Conservation (phyloP, 2,329 filamentous ascomycete species). For the Cryphonectria carpinicola region DNA sequence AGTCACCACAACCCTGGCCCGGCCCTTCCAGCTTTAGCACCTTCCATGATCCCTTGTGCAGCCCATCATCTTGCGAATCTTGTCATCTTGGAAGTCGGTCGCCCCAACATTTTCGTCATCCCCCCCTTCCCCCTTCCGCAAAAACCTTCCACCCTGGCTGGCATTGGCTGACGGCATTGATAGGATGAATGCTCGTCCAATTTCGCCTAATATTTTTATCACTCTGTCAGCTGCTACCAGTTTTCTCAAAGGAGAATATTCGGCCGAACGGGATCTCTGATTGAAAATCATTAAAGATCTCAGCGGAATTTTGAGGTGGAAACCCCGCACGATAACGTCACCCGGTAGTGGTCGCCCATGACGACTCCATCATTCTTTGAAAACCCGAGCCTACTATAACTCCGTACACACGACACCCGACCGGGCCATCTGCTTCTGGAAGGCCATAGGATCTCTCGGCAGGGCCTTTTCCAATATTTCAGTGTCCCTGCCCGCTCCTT, state of each 20-base stretch:
- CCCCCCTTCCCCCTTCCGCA: no score
- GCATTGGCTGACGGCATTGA: background rate
- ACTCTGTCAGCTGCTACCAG: background rate
- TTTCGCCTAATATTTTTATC: background rate
- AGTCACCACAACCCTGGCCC: background rate
- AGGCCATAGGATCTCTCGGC: constrained; percentile 11
- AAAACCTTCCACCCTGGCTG: background rate
- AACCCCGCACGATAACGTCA: constrained; percentile 9
- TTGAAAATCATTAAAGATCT: background rate
- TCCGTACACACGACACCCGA: constrained; percentile 6
- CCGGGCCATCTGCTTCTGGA: constrained; percentile 9
- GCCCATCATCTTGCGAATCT: background rate
- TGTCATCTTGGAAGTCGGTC: background rate
- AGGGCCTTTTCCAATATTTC: background rate
- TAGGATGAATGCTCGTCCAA: background rate
- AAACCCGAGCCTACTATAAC: constrained; percentile 9
- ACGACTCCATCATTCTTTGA: background rate
- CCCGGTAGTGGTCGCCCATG: constrained; percentile 2
- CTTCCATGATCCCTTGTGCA: background rate
- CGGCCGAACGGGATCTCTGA: background rate
- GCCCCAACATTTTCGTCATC: background rate
- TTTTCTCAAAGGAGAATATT: background rate
- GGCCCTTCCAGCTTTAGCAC: background rate
- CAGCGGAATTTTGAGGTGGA: background rate
- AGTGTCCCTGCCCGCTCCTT: background rate